Conservation (phyloP, 176 grass and related monocot genomes). For the Areca catechu region DNA sequence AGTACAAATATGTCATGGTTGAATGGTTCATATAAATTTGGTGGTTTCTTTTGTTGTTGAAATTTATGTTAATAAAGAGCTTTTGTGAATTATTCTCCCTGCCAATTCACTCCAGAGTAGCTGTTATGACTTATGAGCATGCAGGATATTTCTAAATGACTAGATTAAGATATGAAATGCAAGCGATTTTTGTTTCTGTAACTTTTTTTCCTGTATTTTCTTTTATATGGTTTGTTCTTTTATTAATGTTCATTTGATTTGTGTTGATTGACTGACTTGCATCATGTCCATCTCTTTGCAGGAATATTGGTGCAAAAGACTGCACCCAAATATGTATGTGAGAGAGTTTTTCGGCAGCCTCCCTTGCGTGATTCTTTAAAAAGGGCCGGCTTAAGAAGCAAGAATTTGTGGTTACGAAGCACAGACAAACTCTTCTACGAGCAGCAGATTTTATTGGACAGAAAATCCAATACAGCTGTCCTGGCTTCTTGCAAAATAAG, state of each 20-base stretch:
- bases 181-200: background rate
- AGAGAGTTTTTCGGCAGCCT: conserved; percentile 90
- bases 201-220: background rate
- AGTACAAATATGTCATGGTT: too few relatives aligned
- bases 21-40: too few relatives aligned
- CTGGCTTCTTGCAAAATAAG: conserved; percentile 77
- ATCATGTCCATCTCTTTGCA: conserved; percentile 2
- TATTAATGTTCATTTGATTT: background rate
- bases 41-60: too few relatives aligned
- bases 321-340: conserved; percentile 89
- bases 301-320: conserved; percentile 99
- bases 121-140: too few relatives aligned
- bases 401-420: conserved; percentile 84
- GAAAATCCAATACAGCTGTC: conserved; percentile 78
- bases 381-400: conserved; percentile 75
- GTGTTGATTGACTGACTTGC: too few relatives aligned
- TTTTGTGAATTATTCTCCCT: too few relatives aligned
- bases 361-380: conserved; percentile 70
- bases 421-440: conserved; percentile 64
- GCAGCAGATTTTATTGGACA: conserved; percentile 71
- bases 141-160: too few relatives aligned
- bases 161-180: too few relatives aligned
- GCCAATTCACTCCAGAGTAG: too few relatives aligned
- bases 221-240: background rate
- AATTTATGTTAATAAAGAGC: too few relatives aligned